Evolutionary conservation across 495 filamentous ascomycete species (phyloP).

Genomic region (Lentithecium fluviatile): DNA sequence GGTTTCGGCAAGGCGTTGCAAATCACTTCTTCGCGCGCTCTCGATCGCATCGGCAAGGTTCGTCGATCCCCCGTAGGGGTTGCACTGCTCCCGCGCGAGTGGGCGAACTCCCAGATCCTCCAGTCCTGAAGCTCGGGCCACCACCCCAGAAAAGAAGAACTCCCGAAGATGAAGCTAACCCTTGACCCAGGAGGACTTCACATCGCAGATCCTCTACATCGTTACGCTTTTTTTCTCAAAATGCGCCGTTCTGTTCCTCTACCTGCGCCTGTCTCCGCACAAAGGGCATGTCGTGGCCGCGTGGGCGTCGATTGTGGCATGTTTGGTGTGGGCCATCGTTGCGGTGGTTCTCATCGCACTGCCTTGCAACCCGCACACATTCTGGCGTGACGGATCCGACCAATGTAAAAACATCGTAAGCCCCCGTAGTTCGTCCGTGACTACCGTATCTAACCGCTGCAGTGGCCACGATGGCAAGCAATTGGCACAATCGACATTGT

Average conservation of each 20-base stretch:
- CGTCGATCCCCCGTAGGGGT: constrained; percentile 8
- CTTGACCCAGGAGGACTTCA: constrained; percentile 19
- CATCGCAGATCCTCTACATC: constrained; percentile 23
- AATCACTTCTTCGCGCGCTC: not conserved
- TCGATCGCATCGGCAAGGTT: constrained; percentile 26
- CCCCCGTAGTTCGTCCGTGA: not conserved
- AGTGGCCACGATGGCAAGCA: constrained; percentile 26
- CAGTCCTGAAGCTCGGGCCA: not conserved
- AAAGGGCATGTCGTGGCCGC: constrained; percentile 11
- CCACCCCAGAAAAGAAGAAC: no score
- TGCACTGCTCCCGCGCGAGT: no score
- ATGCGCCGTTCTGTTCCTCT: constrained; percentile 18
- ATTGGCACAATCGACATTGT: constrained; percentile 26
- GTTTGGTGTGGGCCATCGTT: constrained; percentile 13
- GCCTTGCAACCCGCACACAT: constrained; percentile 13
- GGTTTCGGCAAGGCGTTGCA: constrained; percentile 9
- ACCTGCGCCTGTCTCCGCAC: constrained; percentile 17
- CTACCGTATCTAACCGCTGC: not conserved
- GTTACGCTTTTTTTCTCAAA: constrained; percentile 26
- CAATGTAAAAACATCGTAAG: constrained; percentile 19
- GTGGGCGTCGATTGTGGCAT: constrained; percentile 10
- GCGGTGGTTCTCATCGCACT: constrained; percentile 19
- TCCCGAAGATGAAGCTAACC: not conserved
- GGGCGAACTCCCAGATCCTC: no score
- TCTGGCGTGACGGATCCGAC: constrained; percentile 18